These are phyloP conservation scores for Rhizophora mangle DNA, from an alignment of 345 rosid species.

Conservation along the genomic window DNA sequence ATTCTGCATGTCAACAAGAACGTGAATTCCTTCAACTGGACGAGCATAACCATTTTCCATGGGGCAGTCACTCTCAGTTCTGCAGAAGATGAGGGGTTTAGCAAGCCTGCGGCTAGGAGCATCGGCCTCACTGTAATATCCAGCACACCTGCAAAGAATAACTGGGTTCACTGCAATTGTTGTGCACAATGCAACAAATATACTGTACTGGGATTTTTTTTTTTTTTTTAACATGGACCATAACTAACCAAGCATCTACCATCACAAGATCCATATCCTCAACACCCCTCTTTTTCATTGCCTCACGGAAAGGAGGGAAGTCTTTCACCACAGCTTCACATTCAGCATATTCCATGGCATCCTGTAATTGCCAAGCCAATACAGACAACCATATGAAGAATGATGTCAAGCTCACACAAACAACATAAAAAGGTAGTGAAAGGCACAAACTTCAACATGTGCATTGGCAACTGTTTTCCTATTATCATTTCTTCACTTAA, in stretches of 20 bases:
- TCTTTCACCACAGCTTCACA: slow-evolving; percentile 92
- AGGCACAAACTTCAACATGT: neutral
- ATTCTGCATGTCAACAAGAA: slow-evolving; percentile 89
- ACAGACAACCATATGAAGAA: neutral
- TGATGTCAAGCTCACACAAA: neutral
- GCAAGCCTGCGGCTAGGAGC: slow-evolving; percentile 87
- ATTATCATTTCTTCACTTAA: no score
- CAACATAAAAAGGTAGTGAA: neutral
- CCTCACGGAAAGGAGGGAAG: slow-evolving; percentile 72
- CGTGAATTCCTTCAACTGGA: slow-evolving; percentile 86
- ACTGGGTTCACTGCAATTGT: neutral
- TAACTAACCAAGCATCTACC: slow-evolving; percentile 55
- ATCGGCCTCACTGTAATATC: slow-evolving; percentile 78
- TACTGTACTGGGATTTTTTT: neutral
- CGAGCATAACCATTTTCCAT: slow-evolving; percentile 99
- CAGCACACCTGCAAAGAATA: slow-evolving; percentile 63
- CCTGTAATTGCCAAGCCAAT: slow-evolving; percentile 35
- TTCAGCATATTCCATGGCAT: slow-evolving; percentile 86
- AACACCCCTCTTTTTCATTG: slow-evolving; percentile 91
- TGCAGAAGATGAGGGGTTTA: slow-evolving; percentile 90
- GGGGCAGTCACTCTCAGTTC: slow-evolving; percentile 94
- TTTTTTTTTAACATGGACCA: neutral
- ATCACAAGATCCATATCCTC: slow-evolving; percentile 96
- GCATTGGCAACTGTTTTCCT: neutral
- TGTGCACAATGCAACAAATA: neutral